A percentile compares a stretch with the other conserved stretches of the same genome.
Evolutionary conservation across 345 rosid genomes (phyloP).

Genomic region (Syzygium grande): DNA sequence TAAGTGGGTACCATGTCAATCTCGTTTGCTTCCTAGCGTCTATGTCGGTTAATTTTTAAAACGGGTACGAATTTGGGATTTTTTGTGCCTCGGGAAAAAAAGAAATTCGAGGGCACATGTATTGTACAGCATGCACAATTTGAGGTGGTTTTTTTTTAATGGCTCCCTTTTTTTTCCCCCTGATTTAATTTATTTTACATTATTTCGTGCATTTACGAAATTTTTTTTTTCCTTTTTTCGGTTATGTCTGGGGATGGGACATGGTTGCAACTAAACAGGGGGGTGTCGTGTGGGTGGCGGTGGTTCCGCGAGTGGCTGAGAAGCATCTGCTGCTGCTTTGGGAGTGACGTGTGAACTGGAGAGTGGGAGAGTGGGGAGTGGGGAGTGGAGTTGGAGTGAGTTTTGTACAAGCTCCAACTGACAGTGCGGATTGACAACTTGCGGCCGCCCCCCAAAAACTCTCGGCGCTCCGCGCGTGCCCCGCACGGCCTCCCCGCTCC

Average conservation of each 20-base stretch:
- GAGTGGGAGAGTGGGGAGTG: neutral
- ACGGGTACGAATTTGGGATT: too few relatives aligned
- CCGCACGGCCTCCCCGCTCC: neutral
- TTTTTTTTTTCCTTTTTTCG: neutral
- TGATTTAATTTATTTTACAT: too few relatives aligned
- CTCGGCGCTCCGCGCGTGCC: neutral
- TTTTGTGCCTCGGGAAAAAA: too few relatives aligned
- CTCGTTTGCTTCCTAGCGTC: too few relatives aligned
- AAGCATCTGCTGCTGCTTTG: neutral
- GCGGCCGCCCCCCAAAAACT: neutral
- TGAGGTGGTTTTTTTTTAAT: too few relatives aligned
- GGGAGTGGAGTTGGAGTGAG: neutral
- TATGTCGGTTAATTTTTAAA: too few relatives aligned
- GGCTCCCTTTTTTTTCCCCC: too few relatives aligned
- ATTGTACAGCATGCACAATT: too few relatives aligned
- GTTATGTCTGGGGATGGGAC: neutral
- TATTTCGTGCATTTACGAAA: neutral
- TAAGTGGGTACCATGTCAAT: too few relatives aligned
- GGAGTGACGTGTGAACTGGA: slow-evolving; percentile 4
- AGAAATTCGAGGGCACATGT: too few relatives aligned
- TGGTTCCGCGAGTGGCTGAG: slow-evolving; percentile 11
- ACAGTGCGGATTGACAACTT: neutral
- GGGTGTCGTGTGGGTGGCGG: neutral
- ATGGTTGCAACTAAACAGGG: slow-evolving; percentile 21
- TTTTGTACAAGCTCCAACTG: neutral